These are phyloP conservation scores for Coemansia sp. DNA, from an alignment of 192 early-diverging fungal genomes.

Conservation along the genomic window DNA sequence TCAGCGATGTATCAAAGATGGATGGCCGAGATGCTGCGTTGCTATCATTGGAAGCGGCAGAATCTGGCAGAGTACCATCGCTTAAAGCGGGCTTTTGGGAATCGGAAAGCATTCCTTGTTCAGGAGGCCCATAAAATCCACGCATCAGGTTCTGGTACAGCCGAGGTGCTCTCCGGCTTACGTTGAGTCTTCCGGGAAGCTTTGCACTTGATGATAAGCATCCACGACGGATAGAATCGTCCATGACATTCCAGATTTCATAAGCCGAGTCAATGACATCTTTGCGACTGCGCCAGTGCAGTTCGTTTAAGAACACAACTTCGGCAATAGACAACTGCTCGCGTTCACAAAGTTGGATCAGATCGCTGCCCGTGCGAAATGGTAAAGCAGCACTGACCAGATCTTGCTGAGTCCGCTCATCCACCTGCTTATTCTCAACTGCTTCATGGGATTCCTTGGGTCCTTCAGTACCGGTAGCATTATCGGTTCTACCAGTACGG, in stretches of 20 bases:
- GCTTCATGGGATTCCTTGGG: background rate
- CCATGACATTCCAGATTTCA: constrained; percentile 91
- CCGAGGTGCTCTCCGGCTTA: constrained; percentile 79
- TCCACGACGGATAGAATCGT: constrained; percentile 76
- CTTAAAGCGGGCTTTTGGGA: constrained; percentile 13
- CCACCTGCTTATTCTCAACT: constrained; percentile 40
- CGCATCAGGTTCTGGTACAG: constrained; percentile 84
- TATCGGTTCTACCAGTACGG: constrained; percentile 30
- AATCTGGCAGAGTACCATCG: constrained; percentile 8
- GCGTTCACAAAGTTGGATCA: constrained; percentile 77
- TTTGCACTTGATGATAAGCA: constrained; percentile 60
- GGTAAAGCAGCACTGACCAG: constrained; percentile 77
- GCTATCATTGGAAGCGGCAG: background rate
- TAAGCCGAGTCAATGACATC: constrained; percentile 74
- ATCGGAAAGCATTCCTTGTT: constrained; percentile 24
- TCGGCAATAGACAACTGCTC: constrained; percentile 91
- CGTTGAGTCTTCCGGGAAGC: constrained; percentile 80
- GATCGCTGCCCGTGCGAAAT: constrained; percentile 73
- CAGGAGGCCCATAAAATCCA: constrained; percentile 59
- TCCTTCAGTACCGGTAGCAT: background rate
- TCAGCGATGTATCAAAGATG: constrained; percentile 32
- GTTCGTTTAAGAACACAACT: constrained; percentile 91
- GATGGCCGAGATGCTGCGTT: constrained; percentile 7
- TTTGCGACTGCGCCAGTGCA: constrained; percentile 80
- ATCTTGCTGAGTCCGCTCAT: constrained; percentile 65